Conservation (phyloP, 169 alveolate species). For the Toxoplasma gondii region DNA sequence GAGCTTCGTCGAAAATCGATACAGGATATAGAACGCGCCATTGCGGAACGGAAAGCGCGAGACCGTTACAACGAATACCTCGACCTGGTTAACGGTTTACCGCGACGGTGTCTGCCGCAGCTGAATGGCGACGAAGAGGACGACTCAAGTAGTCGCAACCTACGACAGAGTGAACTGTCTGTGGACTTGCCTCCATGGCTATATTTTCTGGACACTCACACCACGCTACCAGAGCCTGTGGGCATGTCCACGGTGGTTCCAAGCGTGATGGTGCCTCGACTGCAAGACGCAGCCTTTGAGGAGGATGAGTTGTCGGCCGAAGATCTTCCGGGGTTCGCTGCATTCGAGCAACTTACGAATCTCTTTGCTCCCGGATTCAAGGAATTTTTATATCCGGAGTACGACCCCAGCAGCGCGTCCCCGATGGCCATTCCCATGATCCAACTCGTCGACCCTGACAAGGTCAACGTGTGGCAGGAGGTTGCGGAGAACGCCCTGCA, state of each 20-base stretch:
- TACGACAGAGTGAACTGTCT: background rate
- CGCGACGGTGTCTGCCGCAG: background rate
- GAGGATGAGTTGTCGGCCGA: background rate
- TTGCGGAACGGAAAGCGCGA: background rate
- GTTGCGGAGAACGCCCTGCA: background rate
- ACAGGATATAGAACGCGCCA: background rate
- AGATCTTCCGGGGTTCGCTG: background rate
- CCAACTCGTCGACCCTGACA: background rate
- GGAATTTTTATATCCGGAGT: background rate
- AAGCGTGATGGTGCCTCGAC: background rate
- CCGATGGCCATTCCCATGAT: constrained; percentile 11
- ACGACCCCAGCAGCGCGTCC: background rate
- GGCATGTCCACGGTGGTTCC: background rate
- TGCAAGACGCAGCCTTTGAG: background rate
- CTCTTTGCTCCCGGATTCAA: constrained; percentile 3
- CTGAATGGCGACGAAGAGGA: background rate
- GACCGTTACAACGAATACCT: background rate
- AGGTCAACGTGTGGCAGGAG: background rate
- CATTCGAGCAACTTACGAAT: background rate
- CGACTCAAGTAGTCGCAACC: background rate
- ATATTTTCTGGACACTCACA: background rate
- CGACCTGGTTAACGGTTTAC: background rate
- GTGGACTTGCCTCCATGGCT: background rate
- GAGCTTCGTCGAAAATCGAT: too few relatives aligned
- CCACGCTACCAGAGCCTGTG: background rate